Evolutionary conservation across 257 asterid genomes (phyloP), one percentile per base, ranked within the genome.

Genomic region (Solanum tarijense): DNA sequence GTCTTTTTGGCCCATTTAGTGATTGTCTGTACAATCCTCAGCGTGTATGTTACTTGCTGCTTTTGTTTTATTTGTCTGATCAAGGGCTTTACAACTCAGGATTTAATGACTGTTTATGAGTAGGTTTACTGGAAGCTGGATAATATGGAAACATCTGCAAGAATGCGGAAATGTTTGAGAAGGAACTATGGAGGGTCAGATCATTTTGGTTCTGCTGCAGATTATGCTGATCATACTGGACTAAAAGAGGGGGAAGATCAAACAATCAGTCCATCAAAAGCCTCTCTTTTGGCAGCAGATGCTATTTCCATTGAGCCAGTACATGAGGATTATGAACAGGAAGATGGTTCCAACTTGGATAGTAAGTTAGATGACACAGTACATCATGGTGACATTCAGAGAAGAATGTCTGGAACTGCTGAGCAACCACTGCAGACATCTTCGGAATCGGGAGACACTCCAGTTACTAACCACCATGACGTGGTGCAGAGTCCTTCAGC

Each of bases 71-170:
- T 76, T 91, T 55, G 62, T 87, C 88, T 86, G 86, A 88, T 83
- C 69, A 85, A 84, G 86, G 78, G 83, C 23, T 88, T 89, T 87
- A 43, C 38, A 72, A 76, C 68, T 88, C 75, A 84, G 76, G 71
- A 35, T 46, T 90, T 60, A 88, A 84, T 88, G 27, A 88, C 60
- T 86, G 86, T 89, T 84, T 79, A 83, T 90, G 89, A 90, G 31
- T 87, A 97, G 99, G 93, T 96, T 87, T 94, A 93, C 94, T 96
- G 99, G 99, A 97, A 97, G 95, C 94, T 96, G 66, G 99, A 96
- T 91, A 89, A 91, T 89, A 93, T 89, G 95, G 99, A 97, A 93
- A 95, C 96, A 89, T 96, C 98, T 88, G 93, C 97, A n/a, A 95
- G 99, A 89, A 97, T 94, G 98, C 94, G 99, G 89, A 93, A 96